These are phyloP conservation scores for Lasiodiplodia gonubiensis DNA, from an alignment of 2,329 filamentous ascomycete genomes.

Conservation along the genomic window DNA sequence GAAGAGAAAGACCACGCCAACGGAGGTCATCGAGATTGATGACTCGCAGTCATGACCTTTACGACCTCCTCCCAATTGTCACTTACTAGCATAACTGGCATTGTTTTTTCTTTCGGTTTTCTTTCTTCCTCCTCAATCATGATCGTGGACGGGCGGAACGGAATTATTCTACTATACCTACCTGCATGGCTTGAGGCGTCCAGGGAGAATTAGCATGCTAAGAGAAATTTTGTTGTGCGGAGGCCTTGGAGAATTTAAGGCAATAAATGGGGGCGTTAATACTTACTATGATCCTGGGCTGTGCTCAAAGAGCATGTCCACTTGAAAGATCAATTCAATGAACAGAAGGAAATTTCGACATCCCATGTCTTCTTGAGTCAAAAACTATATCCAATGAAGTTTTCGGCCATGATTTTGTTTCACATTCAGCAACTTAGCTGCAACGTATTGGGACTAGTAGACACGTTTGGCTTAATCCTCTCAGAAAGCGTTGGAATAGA, in stretches of 20 bases:
- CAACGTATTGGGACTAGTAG: too few species aligned
- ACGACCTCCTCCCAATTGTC: too few species aligned
- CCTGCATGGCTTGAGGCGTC: background rate
- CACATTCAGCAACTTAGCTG: too few species aligned
- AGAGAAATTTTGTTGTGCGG: background rate
- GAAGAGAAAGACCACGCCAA: background rate
- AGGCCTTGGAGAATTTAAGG: background rate
- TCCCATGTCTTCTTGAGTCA: background rate
- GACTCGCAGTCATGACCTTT: background rate
- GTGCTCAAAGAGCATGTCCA: background rate
- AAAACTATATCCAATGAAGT: too few species aligned
- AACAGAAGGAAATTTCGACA: background rate
- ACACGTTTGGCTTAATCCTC: too few species aligned
- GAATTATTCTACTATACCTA: background rate
- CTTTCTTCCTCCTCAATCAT: background rate
- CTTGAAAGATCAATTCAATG: background rate
- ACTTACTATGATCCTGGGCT: background rate
- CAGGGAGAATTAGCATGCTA: background rate
- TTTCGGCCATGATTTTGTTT: too few species aligned
- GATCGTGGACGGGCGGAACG: background rate
- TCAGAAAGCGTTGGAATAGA: too few species aligned
- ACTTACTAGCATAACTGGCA: background rate
- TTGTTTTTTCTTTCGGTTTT: background rate
- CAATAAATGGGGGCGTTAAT: background rate
- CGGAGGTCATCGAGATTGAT: constrained; percentile 14